Evolutionary conservation across 2,329 filamentous ascomycete genomes (phyloP).

Genomic region (Gnomoniopsis smithogilvyi): DNA sequence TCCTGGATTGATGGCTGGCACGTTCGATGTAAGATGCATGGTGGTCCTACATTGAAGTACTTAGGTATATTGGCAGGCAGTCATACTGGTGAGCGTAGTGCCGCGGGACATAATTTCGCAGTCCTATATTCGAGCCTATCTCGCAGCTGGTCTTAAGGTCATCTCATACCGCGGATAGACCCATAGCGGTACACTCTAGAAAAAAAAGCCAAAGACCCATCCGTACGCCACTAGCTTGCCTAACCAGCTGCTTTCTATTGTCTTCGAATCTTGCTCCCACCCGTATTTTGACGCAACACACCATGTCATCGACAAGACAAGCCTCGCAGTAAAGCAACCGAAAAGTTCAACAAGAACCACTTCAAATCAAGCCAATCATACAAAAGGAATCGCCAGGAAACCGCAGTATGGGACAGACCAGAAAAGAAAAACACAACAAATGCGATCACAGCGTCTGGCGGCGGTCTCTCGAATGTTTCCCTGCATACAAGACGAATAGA

Average conservation of each 20-base stretch:
- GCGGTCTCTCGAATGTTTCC: not conserved
- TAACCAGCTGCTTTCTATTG: constrained; percentile 12
- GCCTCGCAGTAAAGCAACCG: constrained; percentile 6
- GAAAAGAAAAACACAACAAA: constrained; percentile 17
- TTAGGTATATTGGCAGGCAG: too few species aligned
- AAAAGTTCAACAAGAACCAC: constrained; percentile 19
- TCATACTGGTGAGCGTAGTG: too few species aligned
- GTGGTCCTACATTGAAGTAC: too few species aligned
- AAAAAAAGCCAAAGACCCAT: constrained; percentile 18
- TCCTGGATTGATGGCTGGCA: too few species aligned
- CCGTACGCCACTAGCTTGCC: constrained; percentile 4
- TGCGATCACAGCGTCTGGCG: not conserved
- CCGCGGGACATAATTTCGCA: too few species aligned
- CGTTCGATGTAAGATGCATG: too few species aligned
- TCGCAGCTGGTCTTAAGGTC: too few species aligned
- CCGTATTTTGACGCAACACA: not conserved
- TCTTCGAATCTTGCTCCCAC: not conserved
- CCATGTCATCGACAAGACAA: not conserved
- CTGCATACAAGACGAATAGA: not conserved
- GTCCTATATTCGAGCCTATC: too few species aligned
- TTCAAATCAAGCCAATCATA: constrained; percentile 14
- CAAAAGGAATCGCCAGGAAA: constrained; percentile 11
- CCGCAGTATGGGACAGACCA: constrained; percentile 11
- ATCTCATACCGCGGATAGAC: not conserved
- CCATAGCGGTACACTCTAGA: constrained; percentile 17